Conservation (phyloP, 371 early-diverging fungal species). For the Mortierella sp. region DNA sequence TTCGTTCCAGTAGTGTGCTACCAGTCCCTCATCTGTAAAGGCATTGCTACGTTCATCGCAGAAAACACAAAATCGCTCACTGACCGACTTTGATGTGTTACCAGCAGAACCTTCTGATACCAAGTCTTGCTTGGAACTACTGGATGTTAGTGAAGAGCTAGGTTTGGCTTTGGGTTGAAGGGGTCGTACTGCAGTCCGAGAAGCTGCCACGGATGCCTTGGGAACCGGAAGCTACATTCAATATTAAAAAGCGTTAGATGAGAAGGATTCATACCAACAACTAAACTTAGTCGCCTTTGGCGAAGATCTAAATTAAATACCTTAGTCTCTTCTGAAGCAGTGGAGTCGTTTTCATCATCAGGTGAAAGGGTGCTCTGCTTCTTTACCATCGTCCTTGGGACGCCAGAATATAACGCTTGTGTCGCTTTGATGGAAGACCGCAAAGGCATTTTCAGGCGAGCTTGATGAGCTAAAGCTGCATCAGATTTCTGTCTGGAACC, state of each 20-base stretch:
- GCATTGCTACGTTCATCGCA: slow-evolving; percentile 76
- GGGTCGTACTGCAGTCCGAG: slow-evolving; percentile 21
- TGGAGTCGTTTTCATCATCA: slow-evolving; percentile 48
- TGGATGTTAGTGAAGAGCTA: slow-evolving; percentile 7
- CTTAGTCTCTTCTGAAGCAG: slow-evolving; percentile 42
- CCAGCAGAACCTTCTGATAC: slow-evolving; percentile 2
- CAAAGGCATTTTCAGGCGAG: slow-evolving; percentile 46
- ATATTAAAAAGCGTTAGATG: not conserved
- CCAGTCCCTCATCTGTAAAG: slow-evolving; percentile 81
- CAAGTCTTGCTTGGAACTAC: slow-evolving; percentile 2
- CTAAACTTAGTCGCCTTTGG: not conserved
- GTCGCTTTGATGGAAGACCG: slow-evolving; percentile 39
- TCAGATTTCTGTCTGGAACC: slow-evolving; percentile 36
- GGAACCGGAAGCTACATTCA: slow-evolving; percentile 12
- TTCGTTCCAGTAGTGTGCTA: slow-evolving; percentile 82
- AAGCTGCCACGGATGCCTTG: not conserved
- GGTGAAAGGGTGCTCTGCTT: slow-evolving; percentile 36
- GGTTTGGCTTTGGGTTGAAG: slow-evolving; percentile 20
- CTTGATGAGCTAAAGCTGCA: slow-evolving; percentile 43
- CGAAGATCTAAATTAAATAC: slow-evolving; percentile 1
- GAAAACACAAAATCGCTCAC: slow-evolving; percentile 74
- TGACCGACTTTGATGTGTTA: slow-evolving; percentile 7
- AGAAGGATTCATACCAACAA: not conserved
- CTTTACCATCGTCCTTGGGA: slow-evolving; percentile 29
- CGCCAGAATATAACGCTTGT: slow-evolving; percentile 38